phyloP scores from a whole-genome alignment of 495 filamentous ascomycete genomes.

The Penicillium salamii region DNA sequence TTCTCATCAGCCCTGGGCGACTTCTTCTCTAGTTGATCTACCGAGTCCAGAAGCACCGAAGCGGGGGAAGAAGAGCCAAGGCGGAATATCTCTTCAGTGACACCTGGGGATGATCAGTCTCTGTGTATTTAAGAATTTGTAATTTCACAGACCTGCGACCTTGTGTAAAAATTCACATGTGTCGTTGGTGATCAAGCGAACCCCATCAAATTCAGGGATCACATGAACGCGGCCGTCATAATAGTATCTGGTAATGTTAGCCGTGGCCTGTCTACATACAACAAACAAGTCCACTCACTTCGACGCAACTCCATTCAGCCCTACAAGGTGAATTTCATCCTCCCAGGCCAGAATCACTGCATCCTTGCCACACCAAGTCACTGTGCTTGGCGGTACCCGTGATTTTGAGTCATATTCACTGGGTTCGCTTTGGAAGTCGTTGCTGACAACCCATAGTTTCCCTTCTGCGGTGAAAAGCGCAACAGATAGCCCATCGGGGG shows the following conservation, averaged over 20 bases:
- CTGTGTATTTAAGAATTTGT: constrained; percentile 10
- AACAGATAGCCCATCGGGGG: constrained; percentile 84
- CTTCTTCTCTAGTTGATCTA: constrained; percentile 85
- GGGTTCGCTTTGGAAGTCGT: constrained; percentile 86
- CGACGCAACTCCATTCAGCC: constrained; percentile 73
- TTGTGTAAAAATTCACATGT: constrained; percentile 94
- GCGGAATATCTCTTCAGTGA: constrained; percentile 83
- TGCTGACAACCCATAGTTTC: constrained; percentile 88
- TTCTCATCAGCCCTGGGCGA: constrained; percentile 97
- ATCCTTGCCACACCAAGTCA: constrained; percentile 96
- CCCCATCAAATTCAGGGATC: constrained; percentile 83
- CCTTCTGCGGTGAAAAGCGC: constrained; percentile 83
- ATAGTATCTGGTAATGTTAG: constrained; percentile 58
- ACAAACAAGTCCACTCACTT: constrained; percentile 39
- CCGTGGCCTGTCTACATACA: background rate
- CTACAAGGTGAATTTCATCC: constrained; percentile 95
- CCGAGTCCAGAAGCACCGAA: constrained; percentile 86
- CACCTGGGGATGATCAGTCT: constrained; percentile 40
- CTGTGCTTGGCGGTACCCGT: constrained; percentile 78
- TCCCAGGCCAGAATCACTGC: constrained; percentile 95
- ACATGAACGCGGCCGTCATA: constrained; percentile 92
- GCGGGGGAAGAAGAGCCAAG: constrained; percentile 84
- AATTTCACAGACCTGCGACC: constrained; percentile 65
- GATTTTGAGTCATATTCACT: constrained; percentile 89
- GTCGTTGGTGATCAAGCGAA: constrained; percentile 83